These are phyloP conservation scores for Cryoendolithus antarcticus DNA, from an alignment of 2,329 filamentous ascomycete species.

Conservation along the genomic window DNA sequence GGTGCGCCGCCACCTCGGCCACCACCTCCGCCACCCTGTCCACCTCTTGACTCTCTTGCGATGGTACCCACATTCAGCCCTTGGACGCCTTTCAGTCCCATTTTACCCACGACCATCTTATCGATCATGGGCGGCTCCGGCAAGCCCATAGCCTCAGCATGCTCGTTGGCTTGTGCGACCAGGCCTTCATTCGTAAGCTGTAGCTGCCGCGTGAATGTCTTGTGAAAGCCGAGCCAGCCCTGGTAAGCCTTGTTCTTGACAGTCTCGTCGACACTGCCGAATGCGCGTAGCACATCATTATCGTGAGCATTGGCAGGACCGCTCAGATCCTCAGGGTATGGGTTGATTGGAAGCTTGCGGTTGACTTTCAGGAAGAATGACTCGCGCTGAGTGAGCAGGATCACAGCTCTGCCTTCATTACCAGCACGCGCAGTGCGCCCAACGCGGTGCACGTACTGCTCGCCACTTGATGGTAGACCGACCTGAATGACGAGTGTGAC, in stretches of 20 bases:
- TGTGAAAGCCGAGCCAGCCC: constrained; percentile 37
- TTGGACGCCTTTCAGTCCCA: constrained; percentile 34
- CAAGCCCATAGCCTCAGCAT: constrained; percentile 31
- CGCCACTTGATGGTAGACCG: constrained; percentile 40
- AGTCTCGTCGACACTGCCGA: constrained; percentile 27
- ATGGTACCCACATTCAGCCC: constrained; percentile 24
- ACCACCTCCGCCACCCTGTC: constrained; percentile 3
- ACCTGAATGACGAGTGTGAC: constrained; percentile 83
- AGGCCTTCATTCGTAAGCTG: constrained; percentile 26
- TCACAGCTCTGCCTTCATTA: constrained; percentile 47
- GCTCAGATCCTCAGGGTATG: constrained; percentile 34
- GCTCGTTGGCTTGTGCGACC: constrained; percentile 32
- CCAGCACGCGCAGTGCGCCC: constrained; percentile 85
- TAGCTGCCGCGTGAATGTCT: constrained; percentile 32
- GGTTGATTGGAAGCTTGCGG: constrained; percentile 37
- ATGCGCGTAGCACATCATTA: constrained; percentile 16
- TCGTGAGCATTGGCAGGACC: constrained; percentile 14
- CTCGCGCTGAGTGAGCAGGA: constrained; percentile 40
- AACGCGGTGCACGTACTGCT: constrained; percentile 80
- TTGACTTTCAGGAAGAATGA: constrained; percentile 40
- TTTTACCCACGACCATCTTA: constrained; percentile 34
- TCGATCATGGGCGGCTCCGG: constrained; percentile 34
- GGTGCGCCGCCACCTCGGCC: neutral
- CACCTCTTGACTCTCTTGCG: constrained; percentile 1
- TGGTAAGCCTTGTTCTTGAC: constrained; percentile 34